Base-by-base conservation (phyloP, 345 rosid genomes). In the Kandelia obovata region DNA sequence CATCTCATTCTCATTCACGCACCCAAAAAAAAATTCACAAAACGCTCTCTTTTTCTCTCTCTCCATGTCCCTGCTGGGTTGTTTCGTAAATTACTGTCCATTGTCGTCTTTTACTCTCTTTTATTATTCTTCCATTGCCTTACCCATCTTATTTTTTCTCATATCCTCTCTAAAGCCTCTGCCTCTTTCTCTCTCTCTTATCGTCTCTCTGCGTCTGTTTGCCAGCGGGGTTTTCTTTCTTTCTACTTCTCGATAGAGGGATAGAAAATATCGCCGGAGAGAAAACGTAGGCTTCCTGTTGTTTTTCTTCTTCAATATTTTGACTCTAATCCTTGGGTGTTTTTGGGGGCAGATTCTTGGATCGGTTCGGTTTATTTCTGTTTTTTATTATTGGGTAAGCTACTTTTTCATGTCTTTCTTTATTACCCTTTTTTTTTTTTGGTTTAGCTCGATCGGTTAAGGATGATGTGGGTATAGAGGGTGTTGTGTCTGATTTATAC, bases 371-470 rank as follows among this genome's bases (percentile, higher is more conserved):
- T 8, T 62, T 43, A 62, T 34, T 2, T 1, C 25, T 21, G 4
- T 70, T 71, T 15, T 6, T 64, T 25, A 43, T 34, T 61, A 16
- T 71, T 75, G 23, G 89, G 86, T 83, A 71, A 75, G 67, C 61
- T 76, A 32, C 64, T 71, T 30, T 11, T 56, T 17, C 27, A 34
- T 43, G 15, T 13, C 7, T 43, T 43, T 43, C 15, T 39, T 39
- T 9, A 43, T 13, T 13, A 43, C 49, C 49, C 17, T 13, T 65
- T 71, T 32, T 34, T 9, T 55, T 31, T 47, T 46, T 53, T 51
- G 27, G 31, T 46, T 53, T 21, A 32, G 58, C 62, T 77, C 17
- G 81, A 78, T 80, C 79, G 79, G 73, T 49, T 43, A 67, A 51
- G 59, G 68, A 9, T 52, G 20, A 6, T 52, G 65, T 56, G 37